Evolutionary conservation across 176 grass and related monocot genomes (phyloP).

Genomic region (Cenchrus fungigraminus): DNA sequence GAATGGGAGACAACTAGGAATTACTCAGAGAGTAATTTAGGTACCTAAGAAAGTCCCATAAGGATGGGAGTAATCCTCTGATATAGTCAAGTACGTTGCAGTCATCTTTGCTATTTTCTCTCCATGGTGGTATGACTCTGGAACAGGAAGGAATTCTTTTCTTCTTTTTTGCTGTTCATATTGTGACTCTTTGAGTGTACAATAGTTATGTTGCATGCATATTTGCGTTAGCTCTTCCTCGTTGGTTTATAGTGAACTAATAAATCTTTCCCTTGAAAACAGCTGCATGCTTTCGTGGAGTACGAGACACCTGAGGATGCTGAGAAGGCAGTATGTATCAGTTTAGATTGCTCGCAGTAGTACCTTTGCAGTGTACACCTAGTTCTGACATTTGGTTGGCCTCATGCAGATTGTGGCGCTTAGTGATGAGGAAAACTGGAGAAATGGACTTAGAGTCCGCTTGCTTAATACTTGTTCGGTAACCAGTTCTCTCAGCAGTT

Average conservation of each 20-base stretch:
- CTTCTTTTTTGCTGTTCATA: too few species aligned
- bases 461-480: conserved; percentile 66
- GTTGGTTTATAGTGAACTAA: conserved; percentile 23
- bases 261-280: conserved; percentile 20
- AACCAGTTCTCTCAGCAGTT: conserved; percentile 10
- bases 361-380: background rate
- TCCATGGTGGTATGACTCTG: background rate
- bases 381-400: conserved; percentile 17
- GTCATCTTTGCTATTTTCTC: background rate
- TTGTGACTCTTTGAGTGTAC: too few species aligned
- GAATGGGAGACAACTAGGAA: too few species aligned
- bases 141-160: background rate
- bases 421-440: conserved; percentile 76
- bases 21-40: background rate
- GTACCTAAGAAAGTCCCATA: background rate
- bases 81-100: background rate
- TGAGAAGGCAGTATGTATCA: conserved; percentile 62
- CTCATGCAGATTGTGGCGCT: conserved; percentile 63
- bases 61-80: background rate
- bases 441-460: conserved; percentile 66
- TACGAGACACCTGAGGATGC: conserved; percentile 69
- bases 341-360: conserved; percentile 29
- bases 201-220: conserved; percentile 1
- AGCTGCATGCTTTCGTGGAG: conserved; percentile 79
- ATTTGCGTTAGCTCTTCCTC: conserved; percentile 19